phyloP scores from a whole-genome alignment of 1,139 yeast species.

The Suhomyces guaymorum region DNA sequence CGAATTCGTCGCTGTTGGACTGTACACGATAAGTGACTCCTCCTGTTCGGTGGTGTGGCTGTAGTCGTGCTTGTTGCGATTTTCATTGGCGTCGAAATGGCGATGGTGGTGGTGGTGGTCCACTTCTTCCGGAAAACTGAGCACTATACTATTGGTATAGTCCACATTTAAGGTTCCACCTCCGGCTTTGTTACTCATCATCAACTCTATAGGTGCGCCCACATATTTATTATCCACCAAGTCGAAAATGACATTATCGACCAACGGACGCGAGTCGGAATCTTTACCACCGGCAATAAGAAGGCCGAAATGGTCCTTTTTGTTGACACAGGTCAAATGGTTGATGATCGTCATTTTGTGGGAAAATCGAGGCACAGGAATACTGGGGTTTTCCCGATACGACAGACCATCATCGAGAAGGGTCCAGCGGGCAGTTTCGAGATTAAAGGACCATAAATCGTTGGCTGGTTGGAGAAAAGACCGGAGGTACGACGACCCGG shows the following conservation, averaged over 20 bases:
- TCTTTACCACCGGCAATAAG: conserved; percentile 64
- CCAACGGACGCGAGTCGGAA: conserved; percentile 38
- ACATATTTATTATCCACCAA: conserved; percentile 50
- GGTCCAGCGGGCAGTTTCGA: conserved; percentile 52
- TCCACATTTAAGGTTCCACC: conserved; percentile 30
- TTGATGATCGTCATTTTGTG: conserved; percentile 53
- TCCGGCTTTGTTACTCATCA: conserved; percentile 17
- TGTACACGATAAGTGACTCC: conserved; percentile 42
- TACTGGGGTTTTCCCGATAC: conserved; percentile 25
- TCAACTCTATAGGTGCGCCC: conserved; percentile 31
- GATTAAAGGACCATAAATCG: conserved; percentile 68
- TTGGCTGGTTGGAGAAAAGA: conserved; percentile 47
- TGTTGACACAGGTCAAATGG: conserved; percentile 42
- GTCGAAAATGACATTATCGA: conserved; percentile 54
- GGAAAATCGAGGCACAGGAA: conserved; percentile 49
- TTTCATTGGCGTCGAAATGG: conserved; percentile 5
- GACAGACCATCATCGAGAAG: conserved; percentile 45
- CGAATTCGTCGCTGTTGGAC: conserved; percentile 27
- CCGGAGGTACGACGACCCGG: conserved; percentile 4
- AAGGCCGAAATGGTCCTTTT: conserved; percentile 53
- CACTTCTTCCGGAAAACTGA: conserved; percentile 34
- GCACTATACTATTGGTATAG: conserved; percentile 35
- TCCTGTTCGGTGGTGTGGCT: conserved; percentile 13
- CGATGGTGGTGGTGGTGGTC: conserved; percentile 19
- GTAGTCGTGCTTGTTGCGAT: conserved; percentile 8